Percentiles rank a stretch among this genome's conserved stretches.
phyloP scores from a whole-genome alignment of 106 monocot genomes.

The Vanilla planifolia region DNA sequence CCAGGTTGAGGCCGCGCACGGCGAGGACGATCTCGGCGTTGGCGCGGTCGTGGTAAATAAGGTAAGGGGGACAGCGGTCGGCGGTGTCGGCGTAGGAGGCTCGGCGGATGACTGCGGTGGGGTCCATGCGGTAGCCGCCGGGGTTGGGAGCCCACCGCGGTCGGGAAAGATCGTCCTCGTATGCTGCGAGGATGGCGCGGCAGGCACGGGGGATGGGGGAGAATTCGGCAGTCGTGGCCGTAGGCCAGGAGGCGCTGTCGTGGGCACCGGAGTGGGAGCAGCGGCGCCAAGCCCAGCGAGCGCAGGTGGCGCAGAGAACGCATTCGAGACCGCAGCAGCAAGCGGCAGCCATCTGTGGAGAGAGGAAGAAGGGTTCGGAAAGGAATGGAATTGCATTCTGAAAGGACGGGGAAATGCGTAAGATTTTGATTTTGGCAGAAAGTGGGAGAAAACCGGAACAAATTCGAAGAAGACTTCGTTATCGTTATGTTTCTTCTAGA shows the following conservation, averaged over 20 bases:
- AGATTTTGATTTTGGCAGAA: no score
- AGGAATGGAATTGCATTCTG: no score
- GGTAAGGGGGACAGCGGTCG: constrained; percentile 40
- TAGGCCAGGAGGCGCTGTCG: constrained; percentile 45
- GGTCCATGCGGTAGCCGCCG: constrained; percentile 31
- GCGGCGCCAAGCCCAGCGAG: constrained; percentile 51
- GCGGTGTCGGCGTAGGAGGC: constrained; percentile 24
- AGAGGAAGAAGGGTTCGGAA: neutral
- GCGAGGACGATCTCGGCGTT: constrained; percentile 47
- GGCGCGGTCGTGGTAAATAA: constrained; percentile 31
- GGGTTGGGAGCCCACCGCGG: constrained; percentile 26
- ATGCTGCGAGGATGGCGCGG: constrained; percentile 44
- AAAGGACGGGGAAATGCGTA: no score
- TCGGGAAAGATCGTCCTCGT: constrained; percentile 41
- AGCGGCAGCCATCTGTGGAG: constrained; percentile 1
- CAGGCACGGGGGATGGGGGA: constrained; percentile 42
- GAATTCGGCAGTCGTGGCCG: constrained; percentile 25
- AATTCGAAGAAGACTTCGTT: no score
- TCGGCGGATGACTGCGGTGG: constrained; percentile 19
- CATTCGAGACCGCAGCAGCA: constrained; percentile 26
- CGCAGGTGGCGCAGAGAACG: constrained; percentile 37
- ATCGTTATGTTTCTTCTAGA: no score
- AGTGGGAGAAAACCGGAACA: no score
- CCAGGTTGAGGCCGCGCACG: constrained; percentile 51
- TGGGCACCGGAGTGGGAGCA: constrained; percentile 36